These are phyloP conservation scores for Neurospora crassa DNA, from an alignment of 2,329 filamentous ascomycete species.

Conservation along the genomic window DNA sequence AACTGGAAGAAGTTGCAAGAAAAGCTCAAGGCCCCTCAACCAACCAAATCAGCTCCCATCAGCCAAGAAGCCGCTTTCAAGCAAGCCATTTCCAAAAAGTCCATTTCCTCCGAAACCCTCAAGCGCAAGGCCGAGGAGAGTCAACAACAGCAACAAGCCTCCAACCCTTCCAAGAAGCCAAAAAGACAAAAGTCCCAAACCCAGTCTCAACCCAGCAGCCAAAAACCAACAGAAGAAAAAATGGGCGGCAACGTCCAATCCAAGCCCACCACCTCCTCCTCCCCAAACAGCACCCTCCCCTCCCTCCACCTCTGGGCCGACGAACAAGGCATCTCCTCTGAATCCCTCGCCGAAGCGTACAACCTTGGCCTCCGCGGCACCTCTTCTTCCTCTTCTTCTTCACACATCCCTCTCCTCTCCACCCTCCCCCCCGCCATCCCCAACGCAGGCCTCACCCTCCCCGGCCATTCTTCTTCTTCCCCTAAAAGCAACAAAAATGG, in stretches of 20 bases:
- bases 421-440: conserved; percentile 31
- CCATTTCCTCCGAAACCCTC: neutral
- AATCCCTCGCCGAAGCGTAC: conserved; percentile 54
- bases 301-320: conserved; percentile 51
- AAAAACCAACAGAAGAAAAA: no score
- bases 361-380: conserved; percentile 35
- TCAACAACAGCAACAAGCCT: no score
- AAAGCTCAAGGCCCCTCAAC: conserved; percentile 38
- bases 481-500: neutral
- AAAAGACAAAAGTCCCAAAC: no score
- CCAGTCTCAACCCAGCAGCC: no score
- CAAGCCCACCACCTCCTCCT: conserved; percentile 15
- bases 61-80: conserved; percentile 12
- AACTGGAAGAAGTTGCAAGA: conserved; percentile 76
- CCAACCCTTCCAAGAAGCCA: no score
- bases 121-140: conserved; percentile 5
- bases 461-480: conserved; percentile 47
- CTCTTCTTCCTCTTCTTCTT: conserved; percentile 37
- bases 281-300: conserved; percentile 32
- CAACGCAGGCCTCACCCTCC: neutral
- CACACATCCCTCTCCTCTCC: conserved; percentile 19
- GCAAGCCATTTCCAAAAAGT: conserved; percentile 20
- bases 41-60: conserved; percentile 26
- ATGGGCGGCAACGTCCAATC: conserved; percentile 47
- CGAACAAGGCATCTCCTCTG: conserved; percentile 50